Percentiles rank a stretch among this genome's conserved stretches.
These are phyloP conservation scores for Apiosordaria backusii DNA, from an alignment of 495 filamentous ascomycete genomes.

Conservation along the genomic window DNA sequence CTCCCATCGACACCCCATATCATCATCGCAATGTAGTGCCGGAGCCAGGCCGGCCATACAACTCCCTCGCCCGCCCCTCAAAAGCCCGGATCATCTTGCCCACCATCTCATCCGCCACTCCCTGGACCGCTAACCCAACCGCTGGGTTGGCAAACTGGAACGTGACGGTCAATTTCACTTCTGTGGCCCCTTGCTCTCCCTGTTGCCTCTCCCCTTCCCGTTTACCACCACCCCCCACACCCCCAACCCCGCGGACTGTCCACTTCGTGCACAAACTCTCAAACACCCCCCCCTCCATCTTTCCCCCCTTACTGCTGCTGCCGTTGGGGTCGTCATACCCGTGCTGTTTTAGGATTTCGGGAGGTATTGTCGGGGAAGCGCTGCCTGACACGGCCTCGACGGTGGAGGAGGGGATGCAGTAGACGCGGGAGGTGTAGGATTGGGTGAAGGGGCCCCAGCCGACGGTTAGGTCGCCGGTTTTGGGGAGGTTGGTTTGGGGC, in stretches of 20 bases:
- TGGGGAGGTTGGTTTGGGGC: conserved; percentile 49
- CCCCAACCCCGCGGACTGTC: too few species aligned
- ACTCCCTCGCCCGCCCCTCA: conserved; percentile 67
- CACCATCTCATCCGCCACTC: conserved; percentile 78
- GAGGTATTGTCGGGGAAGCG: conserved; percentile 41
- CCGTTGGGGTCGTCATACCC: conserved; percentile 21
- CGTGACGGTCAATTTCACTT: conserved; percentile 69
- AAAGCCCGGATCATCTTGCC: conserved; percentile 90
- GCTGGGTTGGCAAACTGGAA: conserved; percentile 83
- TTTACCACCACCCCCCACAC: conserved; percentile 19
- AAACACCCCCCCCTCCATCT: conserved; percentile 56
- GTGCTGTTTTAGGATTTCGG: conserved; percentile 37
- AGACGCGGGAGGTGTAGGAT: conserved; percentile 69
- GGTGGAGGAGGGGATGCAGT: conserved; percentile 60
- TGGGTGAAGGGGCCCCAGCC: conserved; percentile 82
- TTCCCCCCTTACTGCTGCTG: neutral
- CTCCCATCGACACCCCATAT: neutral
- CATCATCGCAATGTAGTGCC: too few species aligned
- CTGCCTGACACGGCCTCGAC: conserved; percentile 77
- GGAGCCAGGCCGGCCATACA: conserved; percentile 36
- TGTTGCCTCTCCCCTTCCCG: conserved; percentile 36
- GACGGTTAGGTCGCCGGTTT: conserved; percentile 72
- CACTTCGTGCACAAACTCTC: conserved; percentile 74
- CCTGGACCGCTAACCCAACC: conserved; percentile 73
- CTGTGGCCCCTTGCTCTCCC: conserved; percentile 48